Evolutionary conservation across 179 eudicot genomes (phyloP).

Genomic region (Actinidia arguta): DNA sequence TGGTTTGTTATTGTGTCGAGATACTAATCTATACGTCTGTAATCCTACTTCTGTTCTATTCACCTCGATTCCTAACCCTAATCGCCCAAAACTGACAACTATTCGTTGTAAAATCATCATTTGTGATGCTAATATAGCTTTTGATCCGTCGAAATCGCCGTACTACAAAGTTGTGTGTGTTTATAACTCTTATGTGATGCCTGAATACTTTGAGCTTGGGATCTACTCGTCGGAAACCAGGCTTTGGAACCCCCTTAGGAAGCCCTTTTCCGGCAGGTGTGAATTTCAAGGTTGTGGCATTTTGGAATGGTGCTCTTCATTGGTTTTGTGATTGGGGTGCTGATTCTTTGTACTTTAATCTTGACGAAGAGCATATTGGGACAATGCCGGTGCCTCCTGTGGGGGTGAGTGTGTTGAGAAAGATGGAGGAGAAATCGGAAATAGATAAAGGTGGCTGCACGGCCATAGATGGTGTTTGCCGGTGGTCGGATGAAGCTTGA

Average conservation of each 20-base stretch:
- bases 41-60: neutral
- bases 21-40: neutral
- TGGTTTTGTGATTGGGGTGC: neutral
- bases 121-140: slow-evolving; percentile 22
- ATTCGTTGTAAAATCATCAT: neutral
- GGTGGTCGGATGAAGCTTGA: too few relatives aligned
- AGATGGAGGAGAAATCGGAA: too few relatives aligned
- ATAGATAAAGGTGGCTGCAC: too few relatives aligned
- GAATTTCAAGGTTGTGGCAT: slow-evolving; percentile 1
- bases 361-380: slow-evolving; percentile 20
- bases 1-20: neutral
- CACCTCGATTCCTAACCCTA: neutral
- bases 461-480: too few relatives aligned
- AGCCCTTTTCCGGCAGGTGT: neutral
- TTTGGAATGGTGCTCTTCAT: slow-evolving; percentile 20
- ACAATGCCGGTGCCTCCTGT: slow-evolving; percentile 8
- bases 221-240: slow-evolving; percentile 22
- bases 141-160: slow-evolving; percentile 26
- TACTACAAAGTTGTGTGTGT: slow-evolving; percentile 29
- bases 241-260: neutral
- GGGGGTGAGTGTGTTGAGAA: too few relatives aligned
- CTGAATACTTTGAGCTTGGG: neutral
- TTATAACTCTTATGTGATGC: neutral
- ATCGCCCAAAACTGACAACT: neutral
- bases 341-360: slow-evolving; percentile 20